Conservation (phyloP, 352 stramenopile species). For the Globisporangium nagaii region DNA sequence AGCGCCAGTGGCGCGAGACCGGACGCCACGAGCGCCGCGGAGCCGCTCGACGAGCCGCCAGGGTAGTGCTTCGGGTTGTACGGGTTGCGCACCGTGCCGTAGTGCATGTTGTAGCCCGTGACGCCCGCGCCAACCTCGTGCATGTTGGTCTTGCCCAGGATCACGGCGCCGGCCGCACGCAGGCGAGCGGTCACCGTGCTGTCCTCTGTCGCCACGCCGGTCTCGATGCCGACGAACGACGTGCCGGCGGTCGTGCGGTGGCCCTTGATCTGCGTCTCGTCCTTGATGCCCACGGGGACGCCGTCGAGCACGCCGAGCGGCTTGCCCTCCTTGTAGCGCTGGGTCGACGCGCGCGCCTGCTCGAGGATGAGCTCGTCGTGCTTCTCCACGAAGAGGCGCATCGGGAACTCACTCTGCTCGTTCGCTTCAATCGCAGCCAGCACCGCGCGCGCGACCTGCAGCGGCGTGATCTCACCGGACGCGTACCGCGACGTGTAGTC, state of each 20-base stretch:
- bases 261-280: slow-evolving; percentile 73
- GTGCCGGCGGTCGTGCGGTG: slow-evolving; percentile 69
- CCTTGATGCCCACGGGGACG: slow-evolving; percentile 86
- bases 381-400: slow-evolving; percentile 75
- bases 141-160: slow-evolving; percentile 89
- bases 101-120: slow-evolving; percentile 77
- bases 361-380: slow-evolving; percentile 65
- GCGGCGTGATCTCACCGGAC: slow-evolving; percentile 34
- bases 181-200: slow-evolving; percentile 52
- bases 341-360: slow-evolving; percentile 55
- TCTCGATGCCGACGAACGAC: slow-evolving; percentile 60
- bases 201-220: slow-evolving; percentile 36
- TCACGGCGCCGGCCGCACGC: slow-evolving; percentile 70
- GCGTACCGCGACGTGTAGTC: slow-evolving; percentile 64
- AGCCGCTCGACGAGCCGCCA: slow-evolving; percentile 89
- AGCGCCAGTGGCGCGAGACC: slow-evolving; percentile 87
- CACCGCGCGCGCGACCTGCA: slow-evolving; percentile 67
- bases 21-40: slow-evolving; percentile 78
- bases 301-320: slow-evolving; percentile 81
- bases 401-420: slow-evolving; percentile 35
- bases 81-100: slow-evolving; percentile 76
- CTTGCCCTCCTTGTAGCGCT: slow-evolving; percentile 61
- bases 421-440: slow-evolving; percentile 50
- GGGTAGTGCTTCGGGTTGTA: slow-evolving; percentile 82
- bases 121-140: slow-evolving; percentile 77